Conservation (phyloP, 306 rosid genomes). For the Inga laurina region DNA sequence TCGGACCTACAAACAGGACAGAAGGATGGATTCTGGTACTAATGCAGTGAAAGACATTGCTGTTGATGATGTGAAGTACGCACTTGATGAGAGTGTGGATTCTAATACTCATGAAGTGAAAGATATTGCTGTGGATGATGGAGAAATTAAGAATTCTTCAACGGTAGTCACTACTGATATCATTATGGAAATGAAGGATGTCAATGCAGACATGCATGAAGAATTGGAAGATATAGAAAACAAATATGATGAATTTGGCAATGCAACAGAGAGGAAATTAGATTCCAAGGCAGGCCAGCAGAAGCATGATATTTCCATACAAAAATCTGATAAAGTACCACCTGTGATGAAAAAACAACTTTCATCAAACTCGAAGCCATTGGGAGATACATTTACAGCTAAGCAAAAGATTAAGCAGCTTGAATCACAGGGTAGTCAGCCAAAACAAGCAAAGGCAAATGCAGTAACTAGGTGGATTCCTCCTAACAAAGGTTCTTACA, state of each 20-base stretch:
- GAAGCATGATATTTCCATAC: slow-evolving; percentile 47
- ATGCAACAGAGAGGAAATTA: slow-evolving; percentile 33
- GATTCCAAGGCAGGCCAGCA: slow-evolving; percentile 51
- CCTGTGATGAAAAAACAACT: slow-evolving; percentile 48
- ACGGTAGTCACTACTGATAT: slow-evolving; percentile 40
- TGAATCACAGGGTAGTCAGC: slow-evolving; percentile 53
- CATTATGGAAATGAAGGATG: slow-evolving; percentile 50
- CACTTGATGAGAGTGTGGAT: slow-evolving; percentile 53
- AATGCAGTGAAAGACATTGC: slow-evolving; percentile 76
- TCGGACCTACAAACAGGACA: slow-evolving; percentile 55
- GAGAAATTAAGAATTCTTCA: slow-evolving; percentile 54
- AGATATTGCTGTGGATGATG: slow-evolving; percentile 84
- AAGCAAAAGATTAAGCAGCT: slow-evolving; percentile 62
- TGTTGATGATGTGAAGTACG: slow-evolving; percentile 75
- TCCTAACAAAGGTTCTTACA: slow-evolving; percentile 62
- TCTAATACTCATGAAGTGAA: slow-evolving; percentile 62
- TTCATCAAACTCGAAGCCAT: slow-evolving; percentile 40
- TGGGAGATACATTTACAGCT: slow-evolving; percentile 43
- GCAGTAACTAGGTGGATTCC: slow-evolving; percentile 74
- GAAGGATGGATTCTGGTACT: slow-evolving; percentile 39
- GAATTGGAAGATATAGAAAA: slow-evolving; percentile 50
- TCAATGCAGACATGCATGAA: slow-evolving; percentile 41
- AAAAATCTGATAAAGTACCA: slow-evolving; percentile 50
- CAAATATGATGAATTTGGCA: slow-evolving; percentile 48
- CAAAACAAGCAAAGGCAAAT: slow-evolving; percentile 60